Evolutionary conservation across 768 basidiomycete genomes (phyloP).

Genomic region (Albatrellus ellisii): DNA sequence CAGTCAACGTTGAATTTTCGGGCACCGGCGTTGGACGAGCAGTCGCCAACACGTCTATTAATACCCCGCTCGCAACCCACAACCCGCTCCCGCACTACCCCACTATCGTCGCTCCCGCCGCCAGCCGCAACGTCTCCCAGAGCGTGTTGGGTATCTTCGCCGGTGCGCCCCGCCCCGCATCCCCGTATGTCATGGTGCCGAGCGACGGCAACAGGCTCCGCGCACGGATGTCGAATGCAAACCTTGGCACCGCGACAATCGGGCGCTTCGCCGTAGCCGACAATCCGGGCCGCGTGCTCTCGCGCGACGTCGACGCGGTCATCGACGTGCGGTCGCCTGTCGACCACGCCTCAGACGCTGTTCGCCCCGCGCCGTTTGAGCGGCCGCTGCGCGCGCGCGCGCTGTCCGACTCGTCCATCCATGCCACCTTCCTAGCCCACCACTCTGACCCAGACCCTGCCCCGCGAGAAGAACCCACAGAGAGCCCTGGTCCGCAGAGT

Average conservation of each 20-base stretch:
- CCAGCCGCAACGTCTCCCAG: slow-evolving; percentile 12
- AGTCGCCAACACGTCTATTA: slow-evolving; percentile 32
- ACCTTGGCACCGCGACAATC: slow-evolving; percentile 8
- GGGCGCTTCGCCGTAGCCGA: slow-evolving; percentile 2
- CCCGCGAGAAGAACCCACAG: background rate
- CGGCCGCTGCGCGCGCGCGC: slow-evolving; percentile 67
- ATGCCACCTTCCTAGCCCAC: slow-evolving; percentile 67
- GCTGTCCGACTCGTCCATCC: slow-evolving; percentile 86
- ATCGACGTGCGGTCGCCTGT: slow-evolving; percentile 19
- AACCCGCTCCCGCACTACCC: slow-evolving; percentile 5
- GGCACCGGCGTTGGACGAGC: slow-evolving; percentile 51
- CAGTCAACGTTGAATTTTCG: slow-evolving; percentile 94
- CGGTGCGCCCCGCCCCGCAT: slow-evolving; percentile 50
- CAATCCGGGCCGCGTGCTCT: background rate
- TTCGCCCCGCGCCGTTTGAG: slow-evolving; percentile 37
- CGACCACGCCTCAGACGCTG: slow-evolving; percentile 32
- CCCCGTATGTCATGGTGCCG: slow-evolving; percentile 62
- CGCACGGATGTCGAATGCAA: slow-evolving; percentile 1
- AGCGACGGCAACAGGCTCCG: slow-evolving; percentile 8
- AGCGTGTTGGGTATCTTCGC: slow-evolving; percentile 85
- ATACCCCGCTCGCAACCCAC: slow-evolving; percentile 11
- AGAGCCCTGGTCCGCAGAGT: slow-evolving; percentile 8
- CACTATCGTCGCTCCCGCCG: slow-evolving; percentile 21
- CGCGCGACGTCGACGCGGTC: slow-evolving; percentile 12
- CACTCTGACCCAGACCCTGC: slow-evolving; percentile 23